phyloP scores from a whole-genome alignment of 306 rosid genomes.

The Mimosa pudica region DNA sequence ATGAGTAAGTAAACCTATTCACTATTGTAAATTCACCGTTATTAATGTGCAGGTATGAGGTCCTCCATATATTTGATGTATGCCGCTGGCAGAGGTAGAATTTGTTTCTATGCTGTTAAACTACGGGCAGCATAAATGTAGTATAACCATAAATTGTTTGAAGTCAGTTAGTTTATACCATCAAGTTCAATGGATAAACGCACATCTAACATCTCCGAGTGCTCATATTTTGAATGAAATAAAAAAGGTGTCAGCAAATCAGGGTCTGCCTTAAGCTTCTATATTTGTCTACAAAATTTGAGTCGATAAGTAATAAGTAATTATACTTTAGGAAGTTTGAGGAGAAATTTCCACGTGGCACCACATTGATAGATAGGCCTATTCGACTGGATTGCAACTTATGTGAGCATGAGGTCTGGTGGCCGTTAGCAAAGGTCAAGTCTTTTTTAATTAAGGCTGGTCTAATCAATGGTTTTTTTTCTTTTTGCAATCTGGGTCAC shows the following conservation, averaged over 20 bases:
- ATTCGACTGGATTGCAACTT: not conserved
- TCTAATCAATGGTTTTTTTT: not conserved
- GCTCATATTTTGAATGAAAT: not conserved
- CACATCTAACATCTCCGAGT: not conserved
- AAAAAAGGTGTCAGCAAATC: slow-evolving; percentile 10
- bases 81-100: not conserved
- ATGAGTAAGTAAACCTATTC: not conserved
- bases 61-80: not conserved
- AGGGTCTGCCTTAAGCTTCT: slow-evolving; percentile 32
- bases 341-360: slow-evolving; percentile 17
- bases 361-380: not conserved
- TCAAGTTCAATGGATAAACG: slow-evolving; percentile 16
- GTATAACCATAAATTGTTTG: not conserved
- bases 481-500: not conserved
- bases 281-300: slow-evolving; percentile 16
- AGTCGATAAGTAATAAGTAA: not conserved
- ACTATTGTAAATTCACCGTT: not conserved
- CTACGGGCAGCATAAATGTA: not conserved
- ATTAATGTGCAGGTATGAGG: not conserved
- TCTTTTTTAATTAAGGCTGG: not conserved
- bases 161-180: not conserved
- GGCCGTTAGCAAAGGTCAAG: not conserved
- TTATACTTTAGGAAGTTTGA: not conserved
- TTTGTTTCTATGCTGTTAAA: not conserved
- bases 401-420: not conserved